Percentiles rank a stretch among this genome's conserved stretches.
Conservation (phyloP, 1,284 basidiomycete genomes). For the Papiliotrema flavescens region DNA sequence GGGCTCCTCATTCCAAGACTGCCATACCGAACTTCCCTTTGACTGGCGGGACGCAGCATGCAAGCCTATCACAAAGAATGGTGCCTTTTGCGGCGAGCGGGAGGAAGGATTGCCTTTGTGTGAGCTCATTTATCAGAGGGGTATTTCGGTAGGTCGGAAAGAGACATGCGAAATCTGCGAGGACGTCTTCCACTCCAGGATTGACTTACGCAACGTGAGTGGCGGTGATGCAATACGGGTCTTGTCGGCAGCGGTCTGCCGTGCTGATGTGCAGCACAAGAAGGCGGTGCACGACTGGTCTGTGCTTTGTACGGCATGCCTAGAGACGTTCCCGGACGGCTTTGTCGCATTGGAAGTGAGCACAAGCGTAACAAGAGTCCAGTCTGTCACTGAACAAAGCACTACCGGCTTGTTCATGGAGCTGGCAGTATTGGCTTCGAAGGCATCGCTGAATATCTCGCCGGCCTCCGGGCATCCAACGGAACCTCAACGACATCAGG, state of each 20-base stretch:
- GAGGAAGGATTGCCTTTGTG: no score
- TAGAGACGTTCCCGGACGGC: neutral
- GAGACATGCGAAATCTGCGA: neutral
- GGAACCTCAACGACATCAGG: no score
- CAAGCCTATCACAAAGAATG: no score
- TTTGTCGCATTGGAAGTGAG: neutral
- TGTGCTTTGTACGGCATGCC: neutral
- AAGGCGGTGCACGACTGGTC: neutral
- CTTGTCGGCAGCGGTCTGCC: neutral
- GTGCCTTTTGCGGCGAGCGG: no score
- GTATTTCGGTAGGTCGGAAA: no score
- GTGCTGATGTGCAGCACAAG: conserved; percentile 1
- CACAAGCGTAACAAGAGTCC: neutral
- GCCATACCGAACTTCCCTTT: no score
- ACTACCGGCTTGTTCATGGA: neutral
- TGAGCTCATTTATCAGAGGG: no score
- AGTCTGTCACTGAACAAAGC: neutral
- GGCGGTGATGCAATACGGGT: no score
- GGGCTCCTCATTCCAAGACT: no score
- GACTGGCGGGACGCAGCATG: no score
- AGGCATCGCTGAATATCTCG: neutral
- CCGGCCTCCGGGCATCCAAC: no score
- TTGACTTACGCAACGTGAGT: conserved; percentile 1
- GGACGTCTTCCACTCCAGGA: neutral
- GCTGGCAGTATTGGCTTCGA: neutral